Evolutionary conservation across 441 rosid genomes (phyloP), one percentile per base, ranked within the genome.

Genomic region (Pelargonium cotyledonis): DNA sequence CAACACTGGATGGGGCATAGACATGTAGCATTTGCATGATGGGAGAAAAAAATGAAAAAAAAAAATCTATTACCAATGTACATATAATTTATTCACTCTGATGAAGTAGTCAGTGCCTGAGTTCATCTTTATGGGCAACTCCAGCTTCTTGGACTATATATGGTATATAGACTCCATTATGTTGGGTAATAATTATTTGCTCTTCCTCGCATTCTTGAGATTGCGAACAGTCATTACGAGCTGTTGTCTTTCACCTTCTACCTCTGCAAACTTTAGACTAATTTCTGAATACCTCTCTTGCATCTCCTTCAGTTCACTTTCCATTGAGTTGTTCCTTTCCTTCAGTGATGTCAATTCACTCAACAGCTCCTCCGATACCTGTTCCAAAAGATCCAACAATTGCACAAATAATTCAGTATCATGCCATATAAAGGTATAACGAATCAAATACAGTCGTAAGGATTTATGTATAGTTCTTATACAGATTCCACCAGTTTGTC

Each of bases 281-380:
- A 55, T 55, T 55, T 55, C 62, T 7, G 62, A 55, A 15, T 55
- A 55, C 62, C 62, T 55, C 62, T 18, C 62, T 55, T 55, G 62
- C 62, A 55, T 55, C 23, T 55, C 62, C 62, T 55, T 55, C 4
- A 55, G 62, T 23, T 55, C 62, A 23, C 62, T 55, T 55, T 55
- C 62, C 62, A 55, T 55, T 6, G 62, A 16, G 9, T 21, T 15
- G 29, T 55, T 55, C 23, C 19, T 55, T 18, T 55, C 62, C 23
- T 55, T 55, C 26, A 55, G 18, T 15, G 62, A 55, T 21, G 62
- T 23, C 23, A 55, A 55, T 18, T 55, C 62, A 15, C 26, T 55
- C 12, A 55, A 16, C 62, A 55, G 62, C 62, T 55, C 62, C 18
- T 55, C 62, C 29, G 40, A 35, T 35, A 35, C 7, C 40, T 55